These are phyloP conservation scores for Erythrobasidium yunnanense DNA, from an alignment of 768 basidiomycete species.

Conservation along the genomic window DNA sequence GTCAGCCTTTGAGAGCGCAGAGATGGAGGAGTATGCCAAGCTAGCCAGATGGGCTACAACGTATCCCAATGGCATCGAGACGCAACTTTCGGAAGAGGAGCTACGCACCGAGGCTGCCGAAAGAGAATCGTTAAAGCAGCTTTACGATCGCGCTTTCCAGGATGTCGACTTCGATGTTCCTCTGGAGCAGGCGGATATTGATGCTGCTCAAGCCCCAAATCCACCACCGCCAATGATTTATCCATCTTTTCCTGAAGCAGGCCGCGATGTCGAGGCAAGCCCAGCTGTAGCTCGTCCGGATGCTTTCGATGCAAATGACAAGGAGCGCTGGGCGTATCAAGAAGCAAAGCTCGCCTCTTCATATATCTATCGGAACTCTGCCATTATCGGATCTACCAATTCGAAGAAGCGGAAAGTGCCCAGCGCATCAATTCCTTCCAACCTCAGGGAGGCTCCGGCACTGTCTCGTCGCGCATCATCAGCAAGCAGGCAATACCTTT, in stretches of 20 bases:
- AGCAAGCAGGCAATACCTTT: neutral
- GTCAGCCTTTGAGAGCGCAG: neutral
- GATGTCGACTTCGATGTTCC: too few relatives aligned
- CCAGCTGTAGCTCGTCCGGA: neutral
- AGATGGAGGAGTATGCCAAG: neutral
- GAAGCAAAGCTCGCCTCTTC: neutral
- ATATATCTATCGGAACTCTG: neutral
- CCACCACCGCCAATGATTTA: too few relatives aligned
- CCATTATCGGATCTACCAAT: neutral
- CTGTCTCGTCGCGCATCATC: neutral
- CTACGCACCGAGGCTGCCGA: neutral
- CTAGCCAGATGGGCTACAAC: neutral
- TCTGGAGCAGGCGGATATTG: too few relatives aligned
- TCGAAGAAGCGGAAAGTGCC: neutral
- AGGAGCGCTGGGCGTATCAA: neutral
- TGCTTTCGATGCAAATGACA: neutral
- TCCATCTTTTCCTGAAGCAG: neutral
- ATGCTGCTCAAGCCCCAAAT: too few relatives aligned
- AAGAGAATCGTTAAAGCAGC: neutral
- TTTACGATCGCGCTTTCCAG: neutral
- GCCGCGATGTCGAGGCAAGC: neutral
- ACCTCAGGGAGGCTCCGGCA: neutral
- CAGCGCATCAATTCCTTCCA: neutral
- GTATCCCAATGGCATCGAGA: neutral
- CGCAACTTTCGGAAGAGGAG: neutral